phyloP scores from a whole-genome alignment of 495 filamentous ascomycete genomes.

The Penicillium arizonense region DNA sequence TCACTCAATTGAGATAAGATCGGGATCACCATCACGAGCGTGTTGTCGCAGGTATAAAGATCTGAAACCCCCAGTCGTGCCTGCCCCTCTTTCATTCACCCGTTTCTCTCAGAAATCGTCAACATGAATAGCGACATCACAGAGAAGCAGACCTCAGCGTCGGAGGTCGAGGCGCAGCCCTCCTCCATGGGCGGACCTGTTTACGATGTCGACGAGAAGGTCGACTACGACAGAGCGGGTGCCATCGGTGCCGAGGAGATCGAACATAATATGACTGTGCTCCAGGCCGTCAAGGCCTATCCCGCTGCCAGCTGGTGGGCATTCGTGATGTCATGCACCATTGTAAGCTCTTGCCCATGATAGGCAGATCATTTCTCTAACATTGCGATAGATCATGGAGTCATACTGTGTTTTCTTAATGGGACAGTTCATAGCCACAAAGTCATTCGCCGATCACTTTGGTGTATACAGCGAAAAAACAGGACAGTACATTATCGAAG shows the following conservation, averaged over 20 bases:
- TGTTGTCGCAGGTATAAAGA: slow-evolving; percentile 30
- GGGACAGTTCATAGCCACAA: slow-evolving; percentile 43
- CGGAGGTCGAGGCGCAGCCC: slow-evolving; percentile 40
- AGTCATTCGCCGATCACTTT: slow-evolving; percentile 31
- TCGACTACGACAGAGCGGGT: slow-evolving; percentile 43
- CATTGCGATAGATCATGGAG: slow-evolving; percentile 42
- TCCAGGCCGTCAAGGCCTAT: slow-evolving; percentile 47
- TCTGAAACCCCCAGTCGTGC: slow-evolving; percentile 27
- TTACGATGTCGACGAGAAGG: slow-evolving; percentile 45
- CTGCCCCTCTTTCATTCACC: slow-evolving; percentile 27
- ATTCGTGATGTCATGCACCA: slow-evolving; percentile 52
- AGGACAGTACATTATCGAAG: slow-evolving; percentile 25
- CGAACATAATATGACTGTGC: slow-evolving; percentile 47
- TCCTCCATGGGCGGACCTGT: slow-evolving; percentile 30
- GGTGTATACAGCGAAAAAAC: slow-evolving; percentile 24
- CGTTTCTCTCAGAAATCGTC: slow-evolving; percentile 27
- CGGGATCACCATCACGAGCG: slow-evolving; percentile 18
- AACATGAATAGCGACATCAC: slow-evolving; percentile 40
- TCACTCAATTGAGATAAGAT: slow-evolving; percentile 24
- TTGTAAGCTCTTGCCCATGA: slow-evolving; percentile 40
- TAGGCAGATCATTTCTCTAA: slow-evolving; percentile 26
- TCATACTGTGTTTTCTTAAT: slow-evolving; percentile 46
- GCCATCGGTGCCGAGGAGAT: slow-evolving; percentile 45
- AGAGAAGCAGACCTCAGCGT: slow-evolving; percentile 33
- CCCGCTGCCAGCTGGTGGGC: slow-evolving; percentile 49